These are phyloP conservation scores for Naumovozyma dairenensis DNA, from an alignment of 805 yeast species.

Conservation along the genomic window DNA sequence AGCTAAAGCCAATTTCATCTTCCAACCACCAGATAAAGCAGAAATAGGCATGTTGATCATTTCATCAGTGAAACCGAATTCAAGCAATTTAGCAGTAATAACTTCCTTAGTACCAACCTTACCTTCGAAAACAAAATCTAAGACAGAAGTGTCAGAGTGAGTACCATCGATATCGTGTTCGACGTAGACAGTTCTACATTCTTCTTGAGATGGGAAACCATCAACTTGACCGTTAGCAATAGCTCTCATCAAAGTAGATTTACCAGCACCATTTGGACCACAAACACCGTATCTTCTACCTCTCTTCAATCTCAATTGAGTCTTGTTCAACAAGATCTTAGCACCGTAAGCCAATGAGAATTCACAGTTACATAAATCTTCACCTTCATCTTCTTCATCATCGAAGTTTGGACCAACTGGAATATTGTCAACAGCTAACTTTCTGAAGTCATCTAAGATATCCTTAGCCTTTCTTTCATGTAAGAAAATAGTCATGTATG, in stretches of 20 bases:
- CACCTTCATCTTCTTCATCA: slow-evolving; percentile 97
- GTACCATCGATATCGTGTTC: slow-evolving; percentile 99
- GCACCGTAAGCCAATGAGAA: slow-evolving; percentile 99
- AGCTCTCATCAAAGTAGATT: slow-evolving; percentile 96
- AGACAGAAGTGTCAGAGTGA: slow-evolving; percentile 90
- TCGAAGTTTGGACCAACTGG: slow-evolving; percentile 94
- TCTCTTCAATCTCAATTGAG: slow-evolving; percentile 97
- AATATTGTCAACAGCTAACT: slow-evolving; percentile 94
- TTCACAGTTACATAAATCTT: slow-evolving; percentile 99
- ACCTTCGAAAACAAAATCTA: slow-evolving; percentile 74
- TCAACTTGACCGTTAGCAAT: slow-evolving; percentile 97
- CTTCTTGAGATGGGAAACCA: slow-evolving; percentile 99
- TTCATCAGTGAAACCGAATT: slow-evolving; percentile 88
- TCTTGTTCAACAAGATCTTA: slow-evolving; percentile 98
- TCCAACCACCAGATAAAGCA: slow-evolving; percentile 99
- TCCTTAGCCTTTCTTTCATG: slow-evolving; percentile 89
- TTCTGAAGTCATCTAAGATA: slow-evolving; percentile 87
- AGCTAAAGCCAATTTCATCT: slow-evolving; percentile 98
- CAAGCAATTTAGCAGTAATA: slow-evolving; percentile 66
- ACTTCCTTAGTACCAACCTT: slow-evolving; percentile 68
- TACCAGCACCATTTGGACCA: slow-evolving; percentile 99
- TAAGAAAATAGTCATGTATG: slow-evolving; percentile 91
- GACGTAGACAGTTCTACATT: slow-evolving; percentile 98
- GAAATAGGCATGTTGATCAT: slow-evolving; percentile 91
- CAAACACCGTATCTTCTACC: slow-evolving; percentile 98